Base-by-base conservation (phyloP, 225 moss, liverwort and hornwort species). In the Pleurozium schreberi region DNA sequence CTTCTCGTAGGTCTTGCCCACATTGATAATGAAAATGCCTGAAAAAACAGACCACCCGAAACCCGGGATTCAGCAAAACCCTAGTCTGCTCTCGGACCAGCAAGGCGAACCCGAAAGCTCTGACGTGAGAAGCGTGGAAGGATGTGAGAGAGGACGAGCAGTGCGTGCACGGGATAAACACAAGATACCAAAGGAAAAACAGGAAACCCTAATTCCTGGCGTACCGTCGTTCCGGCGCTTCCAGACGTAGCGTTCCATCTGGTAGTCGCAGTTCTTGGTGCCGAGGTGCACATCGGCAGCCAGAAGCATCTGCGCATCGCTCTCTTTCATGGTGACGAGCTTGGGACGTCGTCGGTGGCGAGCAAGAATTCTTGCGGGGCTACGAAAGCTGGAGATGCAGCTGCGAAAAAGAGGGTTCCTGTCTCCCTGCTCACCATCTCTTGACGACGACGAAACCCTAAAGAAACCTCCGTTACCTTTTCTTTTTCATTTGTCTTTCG, bases 211-310 rank as follows among this genome's bases (percentile, higher is more conserved):
- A 77, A 85, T 81, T 86, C 2, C 14, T 16, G 36, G 77, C 70
- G 50, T 60, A 92, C 93, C 92, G 75, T 98, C 98, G 15, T 94
- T 78, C 42, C 98, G 93, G 74, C 98, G 96, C 91, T 95, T 95
- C 95, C 95, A 98, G 43, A 98, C 96, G 27, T 98, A 98, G 80
- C 96, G 90, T 85, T 97, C 98, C 98, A 98, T 98, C 93, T 96
- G 98, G 75, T 95, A 96, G 84, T 96, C 96, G 87, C 95, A 96
- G 87, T 98, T 98, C 91, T 96, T 98, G 79, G 98, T 96, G 91
- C 95, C 96, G 86, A 96, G 93, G 89, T 98, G 96, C 89, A 95
- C 96, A 84, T 94, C 95, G 70, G 98, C 96, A 70, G 96, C 96
- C 17, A 96, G 90, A 93, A 98, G 93, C 96, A 96, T 96, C 92